Evolutionary conservation across 768 basidiomycete species (phyloP), one percentile per base, ranked within the genome.

Genomic region (Asterophora parasitica): DNA sequence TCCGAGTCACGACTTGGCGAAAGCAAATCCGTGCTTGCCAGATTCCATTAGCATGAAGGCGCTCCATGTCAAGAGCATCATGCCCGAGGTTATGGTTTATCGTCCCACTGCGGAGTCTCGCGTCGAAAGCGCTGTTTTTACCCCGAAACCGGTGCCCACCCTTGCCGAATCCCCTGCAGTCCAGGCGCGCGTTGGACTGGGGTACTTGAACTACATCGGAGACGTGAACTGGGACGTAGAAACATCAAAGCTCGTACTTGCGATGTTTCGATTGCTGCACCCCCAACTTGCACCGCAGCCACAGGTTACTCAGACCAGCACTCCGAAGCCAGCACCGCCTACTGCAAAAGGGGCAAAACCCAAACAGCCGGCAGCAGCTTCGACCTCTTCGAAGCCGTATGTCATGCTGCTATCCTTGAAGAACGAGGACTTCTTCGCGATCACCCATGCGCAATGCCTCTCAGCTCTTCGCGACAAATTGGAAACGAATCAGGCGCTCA

Each of bases 1-100:
- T 33, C 48, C 60, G 12, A 36, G 37, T 1, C 65, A 68, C 35
- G 57, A 61, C 11, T 23, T 68, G 4, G 63, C 59, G 0, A 61
- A 59, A 49, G 44, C 47, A 5, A 70, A 67, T 44, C 59, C 64
- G 0, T 61, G 60, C 1, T 52, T 71, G 6, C 45, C 41, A 2
- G 16, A 38, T 4, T 59, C 64, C 0, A 71, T 68, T 55, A 73
- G 71, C 54, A 74, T 74, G 72, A 75, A 74, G 54, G 64, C 70
- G 0, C 52, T 71, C 4, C 65, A 70, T 46, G 45, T 73, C 46
- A 59, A 56, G 45, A 57, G 61, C 35, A 62, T 69, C 33, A 42
- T 52, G 7, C 50, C 61, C 10, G 62, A 65, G 30, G 55, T 59
- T 17, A 63, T 63, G 12, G 46, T 75, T 0, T 75, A 76, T 49